Conservation (phyloP, 2,329 filamentous ascomycete species). For the Blastomyces parvus region DNA sequence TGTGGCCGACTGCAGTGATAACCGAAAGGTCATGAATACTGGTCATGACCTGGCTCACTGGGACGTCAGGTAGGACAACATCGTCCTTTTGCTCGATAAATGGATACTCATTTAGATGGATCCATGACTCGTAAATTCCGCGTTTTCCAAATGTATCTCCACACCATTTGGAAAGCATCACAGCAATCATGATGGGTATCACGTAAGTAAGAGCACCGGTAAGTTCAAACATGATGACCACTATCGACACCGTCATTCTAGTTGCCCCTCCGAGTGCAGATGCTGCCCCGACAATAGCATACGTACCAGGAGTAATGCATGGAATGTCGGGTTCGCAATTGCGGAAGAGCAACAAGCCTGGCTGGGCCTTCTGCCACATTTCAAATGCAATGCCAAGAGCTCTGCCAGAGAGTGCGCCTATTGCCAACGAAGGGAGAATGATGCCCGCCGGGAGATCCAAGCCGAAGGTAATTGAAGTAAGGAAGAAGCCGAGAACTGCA, state of each 20-base stretch:
- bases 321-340: constrained; percentile 75
- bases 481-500: constrained; percentile 70
- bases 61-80: constrained; percentile 65
- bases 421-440: constrained; percentile 90
- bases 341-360: constrained; percentile 65
- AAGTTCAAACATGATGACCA: constrained; percentile 98
- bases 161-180: constrained; percentile 98
- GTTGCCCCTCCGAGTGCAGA: constrained; percentile 91
- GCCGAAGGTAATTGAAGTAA: constrained; percentile 83
- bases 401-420: constrained; percentile 81
- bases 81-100: constrained; percentile 90
- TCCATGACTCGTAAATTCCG: constrained; percentile 97
- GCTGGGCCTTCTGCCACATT: constrained; percentile 72
- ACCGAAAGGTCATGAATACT: constrained; percentile 81
- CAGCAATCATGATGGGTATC: constrained; percentile 95
- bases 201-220: constrained; percentile 94
- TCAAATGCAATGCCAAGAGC: constrained; percentile 83
- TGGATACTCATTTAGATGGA: constrained; percentile 89
- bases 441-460: constrained; percentile 92
- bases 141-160: constrained; percentile 87
- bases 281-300: constrained; percentile 91
- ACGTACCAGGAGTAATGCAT: constrained; percentile 89
- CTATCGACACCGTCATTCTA: constrained; percentile 93
- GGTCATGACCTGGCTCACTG: constrained; percentile 85
- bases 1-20: constrained; percentile 79